phyloP scores from a whole-genome alignment of 768 basidiomycete species.

The Mycena metata region DNA sequence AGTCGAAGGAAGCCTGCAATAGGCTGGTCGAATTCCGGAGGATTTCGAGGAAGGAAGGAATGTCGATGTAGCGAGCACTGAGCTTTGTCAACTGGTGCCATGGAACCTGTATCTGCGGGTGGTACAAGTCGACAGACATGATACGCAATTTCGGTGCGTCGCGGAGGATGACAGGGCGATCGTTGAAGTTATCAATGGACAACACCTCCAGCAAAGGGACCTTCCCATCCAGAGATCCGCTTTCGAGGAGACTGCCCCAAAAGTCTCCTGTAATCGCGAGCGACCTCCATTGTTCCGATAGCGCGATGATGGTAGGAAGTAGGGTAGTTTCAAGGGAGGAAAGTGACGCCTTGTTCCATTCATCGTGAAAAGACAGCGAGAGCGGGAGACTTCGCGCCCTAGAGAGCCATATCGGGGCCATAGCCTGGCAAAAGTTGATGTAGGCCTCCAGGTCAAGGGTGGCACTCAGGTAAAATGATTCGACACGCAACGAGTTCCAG shows the following conservation, averaged over 20 bases:
- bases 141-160: constrained; percentile 23
- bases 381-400: neutral
- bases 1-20: too few species aligned
- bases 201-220: constrained; percentile 8
- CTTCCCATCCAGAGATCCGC: neutral
- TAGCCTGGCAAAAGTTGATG: neutral
- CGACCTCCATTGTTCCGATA: neutral
- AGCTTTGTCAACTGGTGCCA: too few species aligned
- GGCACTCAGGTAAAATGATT: too few species aligned
- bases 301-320: neutral
- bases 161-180: neutral
- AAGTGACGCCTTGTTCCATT: too few species aligned
- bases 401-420: constrained; percentile 3
- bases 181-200: neutral
- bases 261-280: neutral
- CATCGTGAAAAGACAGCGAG: neutral
- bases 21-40: too few species aligned
- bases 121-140: too few species aligned
- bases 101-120: too few species aligned
- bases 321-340: too few species aligned
- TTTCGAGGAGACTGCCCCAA: neutral
- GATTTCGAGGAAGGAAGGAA: too few species aligned
- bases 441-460: neutral
- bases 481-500: constrained; percentile 29
- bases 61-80: too few species aligned